Conservation (phyloP, 1,284 basidiomycete genomes). For the Boletus sp. region DNA sequence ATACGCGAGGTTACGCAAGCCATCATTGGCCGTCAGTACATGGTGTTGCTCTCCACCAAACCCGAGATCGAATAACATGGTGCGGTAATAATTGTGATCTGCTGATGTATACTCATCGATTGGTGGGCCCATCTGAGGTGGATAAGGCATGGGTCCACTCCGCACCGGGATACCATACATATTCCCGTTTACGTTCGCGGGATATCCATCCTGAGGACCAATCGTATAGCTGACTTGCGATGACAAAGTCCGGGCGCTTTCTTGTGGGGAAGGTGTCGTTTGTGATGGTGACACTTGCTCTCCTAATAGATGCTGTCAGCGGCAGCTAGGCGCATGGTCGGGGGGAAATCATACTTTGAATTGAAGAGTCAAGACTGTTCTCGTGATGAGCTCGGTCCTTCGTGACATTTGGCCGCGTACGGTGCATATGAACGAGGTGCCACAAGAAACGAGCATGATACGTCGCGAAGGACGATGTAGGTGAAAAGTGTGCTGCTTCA, state of each 20-base stretch:
- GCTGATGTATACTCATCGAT: constrained; percentile 43
- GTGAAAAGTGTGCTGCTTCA: constrained; percentile 64
- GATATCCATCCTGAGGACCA: constrained; percentile 28
- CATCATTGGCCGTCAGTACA: constrained; percentile 27
- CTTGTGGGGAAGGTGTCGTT: constrained; percentile 33
- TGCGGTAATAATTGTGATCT: constrained; percentile 68
- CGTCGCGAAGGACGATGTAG: constrained; percentile 60
- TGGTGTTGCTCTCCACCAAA: constrained; percentile 51
- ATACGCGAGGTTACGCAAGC: constrained; percentile 32
- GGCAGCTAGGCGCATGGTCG: neutral
- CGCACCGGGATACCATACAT: constrained; percentile 25
- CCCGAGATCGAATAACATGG: constrained; percentile 72
- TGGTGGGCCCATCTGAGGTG: constrained; percentile 21
- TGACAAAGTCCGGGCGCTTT: constrained; percentile 21
- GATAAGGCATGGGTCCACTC: constrained; percentile 22
- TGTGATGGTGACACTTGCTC: constrained; percentile 31
- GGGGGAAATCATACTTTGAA: constrained; percentile 45
- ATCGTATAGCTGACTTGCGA: constrained; percentile 24
- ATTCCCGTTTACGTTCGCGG: constrained; percentile 18
- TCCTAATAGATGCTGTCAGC: constrained; percentile 23
- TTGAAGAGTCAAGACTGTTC: constrained; percentile 50
- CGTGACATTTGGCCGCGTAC: constrained; percentile 48
- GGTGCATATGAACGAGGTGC: constrained; percentile 64
- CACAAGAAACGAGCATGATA: constrained; percentile 78
- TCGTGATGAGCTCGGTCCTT: constrained; percentile 41